Evolutionary conservation across 139 green algal species (phyloP), one percentile per base, ranked within the genome.

Genomic region (Asterochloris sp.): DNA sequence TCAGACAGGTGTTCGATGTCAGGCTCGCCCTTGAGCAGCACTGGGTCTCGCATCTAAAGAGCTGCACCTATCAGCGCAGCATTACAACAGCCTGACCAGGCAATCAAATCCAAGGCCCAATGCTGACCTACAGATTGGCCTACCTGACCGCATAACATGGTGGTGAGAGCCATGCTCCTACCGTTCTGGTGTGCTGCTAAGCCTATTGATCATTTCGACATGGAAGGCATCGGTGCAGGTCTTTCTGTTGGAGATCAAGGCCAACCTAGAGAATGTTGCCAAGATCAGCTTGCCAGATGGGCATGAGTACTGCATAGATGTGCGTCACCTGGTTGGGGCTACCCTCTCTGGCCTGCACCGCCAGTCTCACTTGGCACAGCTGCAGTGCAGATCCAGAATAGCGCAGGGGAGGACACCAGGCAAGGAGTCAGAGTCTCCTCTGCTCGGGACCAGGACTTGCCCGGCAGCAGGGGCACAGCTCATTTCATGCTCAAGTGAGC

Each of bases 401-500:
- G 87, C 68, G 84, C 89, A 12, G 89, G 90, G 0, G 87, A 88
- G 0, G 91, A 95, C 27, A 79, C 60, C 47, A 76, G 89, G 17
- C 82, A 93, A 29, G 82, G 86, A 17, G 91, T 96, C 23, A 84
- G 87, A 12, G 87, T 94, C 1, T 87, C 81, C 12, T 78, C 79
- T 4, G 47, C 81, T 12, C 84, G 95, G 21, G 67, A 83, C 47
- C 79, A 91, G 29, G 92, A 96, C 27, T 76, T 96, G 10, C 78
- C 82, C 15, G 89, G 89, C 60, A 92, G 87, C 81, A 89, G 91
- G 66, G 93, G 93, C 79, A 89, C 87, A 2, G 93, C 93, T 6
- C 88, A 96, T 78, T 94, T 96, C 76, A 84, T 88, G 6, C 83
- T 95, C 79, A 95, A 94, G 83, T 80, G 28, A 47, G 76, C 2